Evolutionary conservation across 2,329 filamentous ascomycete genomes (phyloP).

Genomic region (Helicocarpus griseus): DNA sequence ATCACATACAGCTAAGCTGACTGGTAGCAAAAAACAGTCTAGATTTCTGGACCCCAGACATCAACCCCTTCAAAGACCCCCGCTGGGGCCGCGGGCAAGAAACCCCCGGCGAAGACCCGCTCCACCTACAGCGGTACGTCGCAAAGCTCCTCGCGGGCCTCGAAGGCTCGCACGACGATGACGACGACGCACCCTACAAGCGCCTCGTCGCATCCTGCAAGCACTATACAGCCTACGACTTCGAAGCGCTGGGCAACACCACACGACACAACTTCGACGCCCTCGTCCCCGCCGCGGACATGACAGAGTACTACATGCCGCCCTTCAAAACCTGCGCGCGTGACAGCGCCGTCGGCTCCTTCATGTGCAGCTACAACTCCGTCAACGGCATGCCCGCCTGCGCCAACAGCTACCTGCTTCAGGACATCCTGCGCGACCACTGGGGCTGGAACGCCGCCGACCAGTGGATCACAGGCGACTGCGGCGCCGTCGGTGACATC

Average conservation of each 20-base stretch:
- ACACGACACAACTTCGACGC: constrained; percentile 47
- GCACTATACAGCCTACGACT: constrained; percentile 50
- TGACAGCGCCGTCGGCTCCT: constrained; percentile 47
- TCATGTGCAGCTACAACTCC: constrained; percentile 56
- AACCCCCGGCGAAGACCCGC: constrained; percentile 50
- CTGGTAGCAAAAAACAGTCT: constrained; percentile 13
- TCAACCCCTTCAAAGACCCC: constrained; percentile 56
- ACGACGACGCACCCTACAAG: constrained; percentile 28
- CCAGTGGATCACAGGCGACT: constrained; percentile 57
- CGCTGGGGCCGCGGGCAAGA: constrained; percentile 54
- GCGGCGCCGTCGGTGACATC: constrained; percentile 53
- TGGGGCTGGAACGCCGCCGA: constrained; percentile 55
- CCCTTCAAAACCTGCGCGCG: constrained; percentile 55
- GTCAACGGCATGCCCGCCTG: constrained; percentile 59
- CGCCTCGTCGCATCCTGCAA: constrained; percentile 49
- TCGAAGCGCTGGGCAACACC: constrained; percentile 39
- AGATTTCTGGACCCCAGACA: constrained; percentile 48
- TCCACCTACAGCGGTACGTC: constrained; percentile 43
- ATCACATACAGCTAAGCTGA: constrained; percentile 28
- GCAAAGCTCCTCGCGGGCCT: constrained; percentile 46
- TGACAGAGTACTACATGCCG: constrained; percentile 59
- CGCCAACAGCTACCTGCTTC: constrained; percentile 52
- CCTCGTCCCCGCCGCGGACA: constrained; percentile 48
- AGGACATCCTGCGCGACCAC: constrained; percentile 53
- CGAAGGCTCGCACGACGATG: constrained; percentile 39